phyloP scores from a whole-genome alignment of 2,329 filamentous ascomycete species.

The Nothophaeocryptopus gaeumannii region DNA sequence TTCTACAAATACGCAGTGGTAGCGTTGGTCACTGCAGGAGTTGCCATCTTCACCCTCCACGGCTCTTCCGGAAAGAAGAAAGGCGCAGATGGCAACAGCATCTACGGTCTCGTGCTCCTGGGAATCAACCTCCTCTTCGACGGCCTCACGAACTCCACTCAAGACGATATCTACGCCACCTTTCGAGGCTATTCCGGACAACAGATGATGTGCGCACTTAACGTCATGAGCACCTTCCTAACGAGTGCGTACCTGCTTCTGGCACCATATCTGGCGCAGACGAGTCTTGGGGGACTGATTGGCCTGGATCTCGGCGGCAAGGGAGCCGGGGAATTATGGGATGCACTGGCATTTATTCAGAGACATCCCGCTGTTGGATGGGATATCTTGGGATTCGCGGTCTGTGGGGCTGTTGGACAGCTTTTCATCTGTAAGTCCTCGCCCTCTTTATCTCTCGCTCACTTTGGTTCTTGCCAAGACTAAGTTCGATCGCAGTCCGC shows the following conservation, averaged over 20 bases:
- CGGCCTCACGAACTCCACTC: slow-evolving; percentile 91
- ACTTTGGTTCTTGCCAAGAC: neutral
- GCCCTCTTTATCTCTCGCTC: neutral
- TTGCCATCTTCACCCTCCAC: slow-evolving; percentile 92
- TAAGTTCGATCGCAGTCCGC: slow-evolving; percentile 27
- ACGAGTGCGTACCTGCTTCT: slow-evolving; percentile 74
- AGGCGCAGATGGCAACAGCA: slow-evolving; percentile 53
- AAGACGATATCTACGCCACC: slow-evolving; percentile 82
- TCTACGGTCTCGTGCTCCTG: slow-evolving; percentile 80
- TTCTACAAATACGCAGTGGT: slow-evolving; percentile 97
- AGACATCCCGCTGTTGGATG: slow-evolving; percentile 77
- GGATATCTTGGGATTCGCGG: slow-evolving; percentile 85
- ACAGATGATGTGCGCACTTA: slow-evolving; percentile 99
- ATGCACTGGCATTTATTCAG: slow-evolving; percentile 77
- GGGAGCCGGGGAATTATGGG: slow-evolving; percentile 70
- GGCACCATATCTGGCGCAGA: slow-evolving; percentile 75
- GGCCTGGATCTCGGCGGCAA: slow-evolving; percentile 41
- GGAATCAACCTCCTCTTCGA: slow-evolving; percentile 91
- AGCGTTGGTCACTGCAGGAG: slow-evolving; percentile 81
- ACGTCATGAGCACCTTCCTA: slow-evolving; percentile 76
- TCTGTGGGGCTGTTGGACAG: slow-evolving; percentile 88
- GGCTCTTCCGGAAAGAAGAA: slow-evolving; percentile 46
- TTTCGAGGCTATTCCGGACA: slow-evolving; percentile 82
- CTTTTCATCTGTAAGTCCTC: slow-evolving; percentile 72
- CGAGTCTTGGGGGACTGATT: slow-evolving; percentile 41